Evolutionary conservation across 139 green algal species (phyloP).

Genomic region (Chlorella sorokiniana): DNA sequence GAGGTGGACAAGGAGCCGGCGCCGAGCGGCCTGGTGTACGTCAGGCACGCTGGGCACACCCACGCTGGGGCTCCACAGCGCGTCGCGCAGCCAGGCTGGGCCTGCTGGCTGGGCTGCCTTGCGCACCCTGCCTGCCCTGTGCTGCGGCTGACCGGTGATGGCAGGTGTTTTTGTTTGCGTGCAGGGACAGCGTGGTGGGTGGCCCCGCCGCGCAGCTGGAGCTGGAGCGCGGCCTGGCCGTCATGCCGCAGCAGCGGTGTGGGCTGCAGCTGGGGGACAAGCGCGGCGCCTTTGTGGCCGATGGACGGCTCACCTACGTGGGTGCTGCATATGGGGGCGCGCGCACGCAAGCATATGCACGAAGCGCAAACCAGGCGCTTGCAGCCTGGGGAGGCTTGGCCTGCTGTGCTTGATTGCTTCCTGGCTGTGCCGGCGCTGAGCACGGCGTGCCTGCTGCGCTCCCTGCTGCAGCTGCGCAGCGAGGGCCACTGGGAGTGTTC

Average conservation of each 20-base stretch:
- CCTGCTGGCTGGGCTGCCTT: neutral
- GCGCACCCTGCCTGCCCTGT: too few relatives aligned
- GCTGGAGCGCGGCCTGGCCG: neutral
- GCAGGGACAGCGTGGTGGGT: neutral
- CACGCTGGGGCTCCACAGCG: too few relatives aligned
- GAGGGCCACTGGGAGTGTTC: constrained; percentile 27
- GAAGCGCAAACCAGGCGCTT: neutral
- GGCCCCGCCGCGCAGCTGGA: neutral
- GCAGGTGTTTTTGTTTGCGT: too few relatives aligned
- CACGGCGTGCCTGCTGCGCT: neutral
- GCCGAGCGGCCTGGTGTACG: constrained; percentile 41
- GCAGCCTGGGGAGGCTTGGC: too few relatives aligned
- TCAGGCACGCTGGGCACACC: constrained; percentile 10
- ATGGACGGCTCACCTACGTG: neutral
- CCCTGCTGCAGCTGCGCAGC: constrained; percentile 9
- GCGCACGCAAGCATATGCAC: neutral
- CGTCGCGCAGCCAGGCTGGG: too few relatives aligned
- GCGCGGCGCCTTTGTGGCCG: neutral
- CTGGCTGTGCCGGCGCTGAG: neutral
- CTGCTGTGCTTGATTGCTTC: neutral
- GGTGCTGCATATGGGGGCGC: too few relatives aligned
- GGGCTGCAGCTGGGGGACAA: neutral
- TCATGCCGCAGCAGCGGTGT: constrained; percentile 4
- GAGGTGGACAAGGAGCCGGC: constrained; percentile 38
- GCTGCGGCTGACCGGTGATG: too few relatives aligned